Evolutionary conservation across 148 eudicot genomes (phyloP).

Genomic region (Silene latifolia): DNA sequence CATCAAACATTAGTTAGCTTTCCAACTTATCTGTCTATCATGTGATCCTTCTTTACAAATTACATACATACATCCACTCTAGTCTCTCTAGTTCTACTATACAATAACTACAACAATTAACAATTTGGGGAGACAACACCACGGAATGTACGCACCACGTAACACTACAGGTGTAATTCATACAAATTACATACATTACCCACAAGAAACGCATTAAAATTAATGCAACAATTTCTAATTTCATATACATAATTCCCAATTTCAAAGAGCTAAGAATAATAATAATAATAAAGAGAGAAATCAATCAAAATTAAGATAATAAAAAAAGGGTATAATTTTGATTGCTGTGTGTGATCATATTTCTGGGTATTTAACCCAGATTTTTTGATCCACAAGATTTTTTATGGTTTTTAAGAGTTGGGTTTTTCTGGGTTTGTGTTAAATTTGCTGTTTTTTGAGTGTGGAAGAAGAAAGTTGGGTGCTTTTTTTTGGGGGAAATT

Average conservation of each 20-base stretch:
- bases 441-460: not conserved
- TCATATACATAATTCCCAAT: slow-evolving; percentile 2
- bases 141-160: not conserved
- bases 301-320: not conserved
- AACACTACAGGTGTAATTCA: not conserved
- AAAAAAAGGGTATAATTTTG: not conserved
- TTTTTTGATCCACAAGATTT: slow-evolving; percentile 24
- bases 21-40: not conserved
- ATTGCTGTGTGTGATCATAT: slow-evolving; percentile 38
- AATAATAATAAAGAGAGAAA: not conserved
- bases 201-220: too few species aligned
- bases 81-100: too few species aligned
- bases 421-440: slow-evolving; percentile 24
- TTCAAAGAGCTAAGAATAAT: slow-evolving; percentile 1
- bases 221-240: too few species aligned
- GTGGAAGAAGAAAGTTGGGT: not conserved
- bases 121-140: not conserved
- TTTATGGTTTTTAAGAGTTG: slow-evolving; percentile 8
- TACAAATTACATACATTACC: not conserved
- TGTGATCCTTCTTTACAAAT: not conserved
- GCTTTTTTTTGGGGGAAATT: not conserved
- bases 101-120: too few species aligned
- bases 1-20: not conserved
- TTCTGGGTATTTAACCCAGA: slow-evolving; percentile 38
- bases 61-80: not conserved